Conservation (phyloP, 2,329 filamentous ascomycete genomes). For the Talaromyces atroroseus region DNA sequence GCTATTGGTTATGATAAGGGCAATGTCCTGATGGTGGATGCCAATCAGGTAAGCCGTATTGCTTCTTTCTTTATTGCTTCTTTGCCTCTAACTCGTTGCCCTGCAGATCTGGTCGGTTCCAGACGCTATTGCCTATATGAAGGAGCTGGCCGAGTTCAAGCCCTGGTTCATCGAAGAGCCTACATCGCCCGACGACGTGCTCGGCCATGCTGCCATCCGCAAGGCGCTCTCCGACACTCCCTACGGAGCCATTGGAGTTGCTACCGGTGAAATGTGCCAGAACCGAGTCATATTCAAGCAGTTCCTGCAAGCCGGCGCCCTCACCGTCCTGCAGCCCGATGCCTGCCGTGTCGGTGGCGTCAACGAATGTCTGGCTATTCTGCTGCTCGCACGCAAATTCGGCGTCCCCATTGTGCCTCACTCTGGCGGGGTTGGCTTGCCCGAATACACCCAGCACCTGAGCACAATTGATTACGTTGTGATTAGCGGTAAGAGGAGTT, state of each 20-base stretch:
- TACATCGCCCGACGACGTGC: constrained; percentile 81
- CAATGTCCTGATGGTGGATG: constrained; percentile 87
- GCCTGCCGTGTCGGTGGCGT: constrained; percentile 85
- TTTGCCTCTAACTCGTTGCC: background rate
- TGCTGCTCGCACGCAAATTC: constrained; percentile 68
- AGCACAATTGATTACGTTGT: constrained; percentile 90
- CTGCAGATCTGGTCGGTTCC: constrained; percentile 72
- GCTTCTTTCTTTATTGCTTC: background rate
- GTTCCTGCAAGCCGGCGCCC: constrained; percentile 69
- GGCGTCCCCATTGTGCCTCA: constrained; percentile 81
- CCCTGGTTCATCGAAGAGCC: constrained; percentile 91
- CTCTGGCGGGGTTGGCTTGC: constrained; percentile 80
- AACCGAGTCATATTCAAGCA: constrained; percentile 95
- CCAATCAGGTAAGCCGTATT: constrained; percentile 63
- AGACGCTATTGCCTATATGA: constrained; percentile 84
- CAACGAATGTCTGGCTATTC: constrained; percentile 85
- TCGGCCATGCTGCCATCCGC: constrained; percentile 79
- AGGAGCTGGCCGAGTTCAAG: constrained; percentile 71
- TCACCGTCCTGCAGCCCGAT: constrained; percentile 85
- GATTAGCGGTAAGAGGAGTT: constrained; percentile 71
- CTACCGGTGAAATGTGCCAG: constrained; percentile 92
- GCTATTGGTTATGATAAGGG: constrained; percentile 77
- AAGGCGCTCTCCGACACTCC: constrained; percentile 61
- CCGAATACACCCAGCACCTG: constrained; percentile 90
- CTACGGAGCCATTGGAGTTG: constrained; percentile 67